Base-by-base conservation (phyloP, 164 flowering plant species). In the Magnolia officinalis region DNA sequence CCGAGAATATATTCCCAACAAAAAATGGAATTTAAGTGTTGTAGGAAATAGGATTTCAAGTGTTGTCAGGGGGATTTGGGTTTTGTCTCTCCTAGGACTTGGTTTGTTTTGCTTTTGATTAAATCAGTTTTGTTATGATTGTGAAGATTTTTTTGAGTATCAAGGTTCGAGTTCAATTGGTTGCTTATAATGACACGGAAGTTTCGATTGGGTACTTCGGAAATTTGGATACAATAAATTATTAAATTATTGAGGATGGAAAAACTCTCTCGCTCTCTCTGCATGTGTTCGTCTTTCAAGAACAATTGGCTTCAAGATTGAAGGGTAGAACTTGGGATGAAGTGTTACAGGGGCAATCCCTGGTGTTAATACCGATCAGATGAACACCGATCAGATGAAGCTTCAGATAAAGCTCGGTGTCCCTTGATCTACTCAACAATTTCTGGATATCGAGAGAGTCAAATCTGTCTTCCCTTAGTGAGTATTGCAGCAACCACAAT, bases 331-430 rank as follows among this genome's bases (percentile, higher is more conserved):
- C 45, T 3, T 37, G 4, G 45, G 45, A 37, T 37, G 45, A 8
- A n/a, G 2, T 67, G 20, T 67, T 84, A 81, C 87, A 94, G 98
- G 98, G n/a, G 85, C 91, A 20, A 90, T 93, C 73, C 97, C 98
- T 49, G 98, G 98, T 23, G 97, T 93, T 76, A 71, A 90, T 61
- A 90, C 89, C 78, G 98, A 84, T 9, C 86, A 93, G 82, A 95
- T 95, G 97, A 95, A 95, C n/a, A 90, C 89, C 78, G 98, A 84
- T 9, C 86, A 93, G 82, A 95, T 95, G 97, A 95, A 95, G 82
- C 88, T 95, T 63, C 89, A 87, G 78, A 92, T 95, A 81, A 93
- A 91, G 85, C 81, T 95, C 16, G 96, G 97, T 70, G 98, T 95
- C 9, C 97, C 98, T 82, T 83, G 74, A 59, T 72, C 90, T 70